Base-by-base conservation (phyloP, 1,284 basidiomycete species). In the Puccinia coronata region DNA sequence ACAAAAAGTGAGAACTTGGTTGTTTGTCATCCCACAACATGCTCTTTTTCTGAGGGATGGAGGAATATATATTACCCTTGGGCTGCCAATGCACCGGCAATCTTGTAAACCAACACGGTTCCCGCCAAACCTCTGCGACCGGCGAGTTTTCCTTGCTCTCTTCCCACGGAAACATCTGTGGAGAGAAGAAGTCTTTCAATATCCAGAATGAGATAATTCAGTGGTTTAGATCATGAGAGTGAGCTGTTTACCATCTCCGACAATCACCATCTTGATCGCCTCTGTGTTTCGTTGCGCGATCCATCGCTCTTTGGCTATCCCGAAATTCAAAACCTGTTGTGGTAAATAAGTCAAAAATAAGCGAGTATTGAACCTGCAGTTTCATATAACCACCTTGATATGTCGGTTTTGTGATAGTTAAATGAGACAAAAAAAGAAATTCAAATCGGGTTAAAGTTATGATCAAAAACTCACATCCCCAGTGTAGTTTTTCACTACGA, bases 31-130 rank as follows among this genome's bases (percentile, higher is more conserved):
- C n/a, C n/a, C n/a, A n/a, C n/a, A n/a, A n/a, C n/a, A n/a, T n/a
- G n/a, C n/a, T n/a, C n/a, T n/a, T n/a, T n/a, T n/a, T n/a, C n/a
- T n/a, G n/a, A n/a, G n/a, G n/a, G n/a, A n/a, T n/a, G n/a, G n/a
- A n/a, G n/a, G 61, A 23, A 31, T 8, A 57, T 8, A n/a, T 63
- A 41, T 34, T 36, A 77, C 81, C 81, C 93, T 69, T 89, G 87
- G n/a, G 90, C 87, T 0, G 94, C 93, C 4, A 94, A 87, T 0
- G 93, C 93, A 51, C 93, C 93, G 0, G 93, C 93, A 67, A 96
- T 90, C 88, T 98, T 98, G 89, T 97, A 96, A 0, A 95, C 93
- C 14, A 98, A 87, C 8, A 94, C 91, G 1, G 93, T 95, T 1
- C 95, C 95, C 18, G 31, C 81, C 2, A 83, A 87, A 49, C 83